A percentile compares a stretch with the other conserved stretches of the same genome.
These are phyloP conservation scores for Apostasia shenzhenica DNA, from an alignment of 106 monocot species.

Conservation along the genomic window DNA sequence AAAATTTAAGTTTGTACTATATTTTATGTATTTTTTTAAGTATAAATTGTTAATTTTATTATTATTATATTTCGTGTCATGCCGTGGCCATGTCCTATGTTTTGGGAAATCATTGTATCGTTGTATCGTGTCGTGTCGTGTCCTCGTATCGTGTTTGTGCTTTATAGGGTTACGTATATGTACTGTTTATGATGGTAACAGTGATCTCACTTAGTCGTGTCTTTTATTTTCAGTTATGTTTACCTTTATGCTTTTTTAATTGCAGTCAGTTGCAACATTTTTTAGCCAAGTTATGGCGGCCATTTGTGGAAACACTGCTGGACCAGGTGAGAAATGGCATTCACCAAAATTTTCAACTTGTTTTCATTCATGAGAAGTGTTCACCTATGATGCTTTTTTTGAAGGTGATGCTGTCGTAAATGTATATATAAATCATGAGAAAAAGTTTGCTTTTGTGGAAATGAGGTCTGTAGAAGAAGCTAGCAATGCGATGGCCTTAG, in stretches of 20 bases:
- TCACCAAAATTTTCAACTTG: background rate
- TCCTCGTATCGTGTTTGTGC: no score
- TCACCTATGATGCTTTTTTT: conserved; percentile 3
- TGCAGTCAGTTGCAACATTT: conserved; percentile 85
- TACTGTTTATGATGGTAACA: background rate
- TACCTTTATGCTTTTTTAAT: background rate
- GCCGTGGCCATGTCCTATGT: background rate
- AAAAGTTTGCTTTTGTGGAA: conserved; percentile 98
- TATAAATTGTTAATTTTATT: no score
- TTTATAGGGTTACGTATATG: no score
- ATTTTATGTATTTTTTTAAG: no score
- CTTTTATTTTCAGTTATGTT: no score
- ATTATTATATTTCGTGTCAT: no score
- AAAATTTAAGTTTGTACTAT: no score
- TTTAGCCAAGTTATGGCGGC: conserved; percentile 94
- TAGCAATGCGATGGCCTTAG: conserved; percentile 97
- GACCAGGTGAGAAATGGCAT: conserved; percentile 65
- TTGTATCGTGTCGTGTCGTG: background rate
- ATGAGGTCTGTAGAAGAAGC: conserved; percentile 99
- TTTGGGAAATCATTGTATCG: background rate
- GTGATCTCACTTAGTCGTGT: no score
- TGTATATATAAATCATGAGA: conserved; percentile 98
- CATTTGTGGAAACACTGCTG: conserved; percentile 94
- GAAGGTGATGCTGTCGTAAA: conserved; percentile 97
- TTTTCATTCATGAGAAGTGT: background rate